Evolutionary conservation across 2,329 filamentous ascomycete genomes (phyloP), one percentile per base, ranked within the genome.

Genomic region (Diaporthe batatas): DNA sequence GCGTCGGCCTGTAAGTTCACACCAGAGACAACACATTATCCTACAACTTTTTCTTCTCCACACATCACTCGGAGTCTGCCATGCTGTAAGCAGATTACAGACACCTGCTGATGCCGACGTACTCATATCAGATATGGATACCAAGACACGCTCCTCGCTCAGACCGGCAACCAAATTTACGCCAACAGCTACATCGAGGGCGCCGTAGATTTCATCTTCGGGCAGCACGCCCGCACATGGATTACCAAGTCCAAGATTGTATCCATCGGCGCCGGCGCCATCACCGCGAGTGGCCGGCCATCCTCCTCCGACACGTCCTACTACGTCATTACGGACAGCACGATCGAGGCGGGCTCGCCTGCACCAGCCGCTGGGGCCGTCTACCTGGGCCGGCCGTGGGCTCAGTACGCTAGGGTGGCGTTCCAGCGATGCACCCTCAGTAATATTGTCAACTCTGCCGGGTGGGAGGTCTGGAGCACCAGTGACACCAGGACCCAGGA

Each of bases 151-250:
- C 76, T 88, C 62, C 81, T 87, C 5, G 83, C 85, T n/a, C 77
- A 88, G 65, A 82, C 78, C 6, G 89, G 89, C 25, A 81, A 83
- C 25, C 88, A 90, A 74, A 77, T 90, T 58, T 91, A 89, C 76
- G 86, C 84, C 14, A 84, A 84, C 69, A 84, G 83, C 76, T 85
- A 86, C 76, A 89, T 91, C 75, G 83, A 86, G 73, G 89, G 89
- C 51, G 87, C 87, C 0, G 86, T 86, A 7, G 89, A 91, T 78
- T 91, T 89, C 79, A 87, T 91, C 78, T 91, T 91, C 75, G 89
- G 89, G 12, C 86, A 89, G 77, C 78, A 82, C 29, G 88, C 85
- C 1, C 77, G 79, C 3, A 85, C 84, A 12, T 91, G 88, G 88
- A 88, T 91, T 74, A 85, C 89, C 70, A 76, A 80, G 18, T 83